Evolutionary conservation across 257 asterid species (phyloP), one percentile per base, ranked within the genome.

Genomic region (Fraxinus quadrangulata): DNA sequence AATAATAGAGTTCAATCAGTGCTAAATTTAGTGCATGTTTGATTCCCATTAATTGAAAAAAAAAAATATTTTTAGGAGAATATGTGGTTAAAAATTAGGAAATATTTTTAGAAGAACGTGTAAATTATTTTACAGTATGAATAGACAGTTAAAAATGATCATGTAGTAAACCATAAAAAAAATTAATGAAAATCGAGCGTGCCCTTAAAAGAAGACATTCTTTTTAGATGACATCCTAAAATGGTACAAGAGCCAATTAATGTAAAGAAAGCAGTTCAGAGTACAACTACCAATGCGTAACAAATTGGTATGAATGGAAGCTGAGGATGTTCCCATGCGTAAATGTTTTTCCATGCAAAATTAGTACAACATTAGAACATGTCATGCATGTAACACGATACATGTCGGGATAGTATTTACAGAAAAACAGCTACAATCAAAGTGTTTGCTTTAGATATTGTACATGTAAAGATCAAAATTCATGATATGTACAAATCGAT

Each of bases 331-430:
- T 56, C 26, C 76, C 81, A 84, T 76, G 54, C 74, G 10, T 67
- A 17, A 16, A 67, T 76, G 74, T 49, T 67, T 77, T 63, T 74
- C 33, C 36, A 63, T 70, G 76, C 81, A 84, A 75, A 81, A 74
- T 72, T 63, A 34, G 80, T 63, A 72, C 82, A 74, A 76, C 65
- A 26, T 45, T 71, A 71, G 54, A 65, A 39, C 28, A 72, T 74
- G 79, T 78, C 49, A 67, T 77, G 54, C 26, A 42, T 39, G 42
- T 75, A 33, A 77, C 75, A 82, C 74, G 83, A 80, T 75, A 61
- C 73, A 67, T 80, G 84, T 82, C 80, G 85, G 79, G 37, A 47
- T 59, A n/a, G 34, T 39, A n/a, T n/a, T 24, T 56, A 79, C 81
- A 49, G 26, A n/a, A 31, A 47, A 37, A 37, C 70, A 24, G 63